Percentiles rank a stretch among this genome's conserved stretches.
Conservation (phyloP, 2,329 filamentous ascomycete genomes). For the Aureobasidium sp. region DNA sequence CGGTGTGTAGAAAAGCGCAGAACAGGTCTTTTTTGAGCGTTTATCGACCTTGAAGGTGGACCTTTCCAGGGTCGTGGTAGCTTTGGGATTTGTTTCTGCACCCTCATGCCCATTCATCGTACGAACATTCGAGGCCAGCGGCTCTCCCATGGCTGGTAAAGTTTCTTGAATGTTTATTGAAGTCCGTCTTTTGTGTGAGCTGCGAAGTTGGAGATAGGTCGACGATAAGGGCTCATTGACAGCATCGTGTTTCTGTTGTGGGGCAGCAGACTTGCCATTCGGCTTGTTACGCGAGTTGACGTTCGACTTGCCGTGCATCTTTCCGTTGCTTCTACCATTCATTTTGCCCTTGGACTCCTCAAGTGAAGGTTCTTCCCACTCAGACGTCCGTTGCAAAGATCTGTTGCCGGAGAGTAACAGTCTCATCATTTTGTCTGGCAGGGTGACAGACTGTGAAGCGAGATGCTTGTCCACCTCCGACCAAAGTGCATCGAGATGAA, state of each 20-base stretch:
- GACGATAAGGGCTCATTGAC: neutral
- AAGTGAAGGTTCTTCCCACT: neutral
- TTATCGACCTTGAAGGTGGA: conserved; percentile 29
- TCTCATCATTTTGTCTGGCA: conserved; percentile 4
- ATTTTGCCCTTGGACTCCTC: neutral
- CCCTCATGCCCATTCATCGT: neutral
- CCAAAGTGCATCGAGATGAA: conserved; percentile 45
- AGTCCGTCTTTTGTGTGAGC: neutral
- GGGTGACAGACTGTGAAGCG: neutral
- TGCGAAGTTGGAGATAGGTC: neutral
- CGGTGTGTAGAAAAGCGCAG: conserved; percentile 34
- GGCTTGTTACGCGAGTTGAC: neutral
- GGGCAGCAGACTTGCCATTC: neutral
- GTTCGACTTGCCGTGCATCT: neutral
- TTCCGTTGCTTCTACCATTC: neutral
- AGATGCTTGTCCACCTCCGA: conserved; percentile 16
- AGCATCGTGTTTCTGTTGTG: neutral
- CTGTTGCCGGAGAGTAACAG: neutral
- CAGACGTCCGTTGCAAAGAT: neutral
- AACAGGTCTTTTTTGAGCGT: conserved; percentile 37
- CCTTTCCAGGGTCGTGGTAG: neutral
- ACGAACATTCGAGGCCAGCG: neutral
- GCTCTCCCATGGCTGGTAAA: neutral
- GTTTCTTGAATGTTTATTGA: conserved; percentile 12
- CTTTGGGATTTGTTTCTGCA: neutral